These are phyloP conservation scores for Emericellopsis atlantica DNA, from an alignment of 2,329 filamentous ascomycete species.

Conservation along the genomic window DNA sequence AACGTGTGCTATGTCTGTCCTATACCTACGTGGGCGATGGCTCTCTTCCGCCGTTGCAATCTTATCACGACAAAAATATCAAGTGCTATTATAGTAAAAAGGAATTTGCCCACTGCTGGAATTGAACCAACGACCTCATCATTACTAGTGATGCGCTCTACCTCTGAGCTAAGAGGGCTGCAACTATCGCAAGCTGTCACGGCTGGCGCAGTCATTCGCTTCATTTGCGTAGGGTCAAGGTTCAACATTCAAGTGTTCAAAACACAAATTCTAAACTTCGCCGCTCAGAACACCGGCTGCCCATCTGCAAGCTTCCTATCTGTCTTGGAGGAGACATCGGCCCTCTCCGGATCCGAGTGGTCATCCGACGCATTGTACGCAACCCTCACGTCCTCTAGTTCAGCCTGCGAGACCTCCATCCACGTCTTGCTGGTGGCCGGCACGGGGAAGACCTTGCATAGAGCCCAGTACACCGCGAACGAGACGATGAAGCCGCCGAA, in stretches of 20 bases:
- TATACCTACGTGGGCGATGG: no score
- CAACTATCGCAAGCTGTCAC: no score
- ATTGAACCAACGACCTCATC: constrained; percentile 16
- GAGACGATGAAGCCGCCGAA: constrained; percentile 73
- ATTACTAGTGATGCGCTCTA: constrained; percentile 17
- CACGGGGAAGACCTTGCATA: constrained; percentile 60
- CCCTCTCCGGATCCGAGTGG: background rate
- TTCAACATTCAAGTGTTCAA: no score
- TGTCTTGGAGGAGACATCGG: no score
- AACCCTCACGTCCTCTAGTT: constrained; percentile 40
- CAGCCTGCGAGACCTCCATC: constrained; percentile 62
- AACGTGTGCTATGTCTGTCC: no score
- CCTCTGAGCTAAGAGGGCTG: constrained; percentile 15
- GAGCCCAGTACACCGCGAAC: constrained; percentile 49
- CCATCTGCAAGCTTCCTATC: no score
- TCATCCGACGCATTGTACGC: constrained; percentile 24
- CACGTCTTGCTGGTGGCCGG: constrained; percentile 63
- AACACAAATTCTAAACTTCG: no score
- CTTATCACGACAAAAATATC: no score
- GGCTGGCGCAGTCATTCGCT: constrained; percentile 10
- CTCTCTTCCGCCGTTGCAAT: no score
- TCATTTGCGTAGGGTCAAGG: no score
- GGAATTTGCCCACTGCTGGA: constrained; percentile 11
- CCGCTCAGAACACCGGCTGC: no score
- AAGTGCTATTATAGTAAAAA: background rate